phyloP scores from a whole-genome alignment of 257 asterid genomes.

The Forsythia viridissima region DNA sequence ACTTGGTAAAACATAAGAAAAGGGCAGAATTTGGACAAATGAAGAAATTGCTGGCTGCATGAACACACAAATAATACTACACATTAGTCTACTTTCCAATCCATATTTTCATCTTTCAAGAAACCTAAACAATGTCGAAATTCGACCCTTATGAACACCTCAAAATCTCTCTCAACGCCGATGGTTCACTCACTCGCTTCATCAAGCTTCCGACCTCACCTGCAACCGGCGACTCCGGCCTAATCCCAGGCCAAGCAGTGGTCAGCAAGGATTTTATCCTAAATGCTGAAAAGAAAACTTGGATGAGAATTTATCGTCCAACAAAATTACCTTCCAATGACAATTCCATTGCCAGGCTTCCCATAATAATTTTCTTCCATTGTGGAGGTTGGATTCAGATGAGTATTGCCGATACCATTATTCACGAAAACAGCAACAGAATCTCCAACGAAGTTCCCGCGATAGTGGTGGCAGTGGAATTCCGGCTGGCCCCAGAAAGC shows the following conservation, averaged over 20 bases:
- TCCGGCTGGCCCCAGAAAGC: conserved; percentile 79
- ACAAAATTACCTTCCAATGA: conserved; percentile 53
- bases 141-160: conserved; percentile 66
- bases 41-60: neutral
- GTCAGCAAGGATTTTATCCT: conserved; percentile 79
- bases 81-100: neutral
- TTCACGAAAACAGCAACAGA: conserved; percentile 59
- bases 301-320: conserved; percentile 84
- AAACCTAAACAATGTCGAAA: conserved; percentile 44
- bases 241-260: conserved; percentile 38
- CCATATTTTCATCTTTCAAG: neutral
- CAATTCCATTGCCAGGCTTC: conserved; percentile 55
- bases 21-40: neutral
- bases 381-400: conserved; percentile 68
- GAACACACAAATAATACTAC: neutral
- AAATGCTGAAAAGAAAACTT: conserved; percentile 54
- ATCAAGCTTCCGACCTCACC: conserved; percentile 57
- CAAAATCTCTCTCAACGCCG: conserved; percentile 45
- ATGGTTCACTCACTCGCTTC: conserved; percentile 62
- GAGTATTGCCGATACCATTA: conserved; percentile 35
- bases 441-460: conserved; percentile 49
- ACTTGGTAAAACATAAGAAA: neutral
- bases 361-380: conserved; percentile 68
- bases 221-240: conserved; percentile 54
- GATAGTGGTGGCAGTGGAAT: conserved; percentile 62